phyloP scores from a whole-genome alignment of 129 eudicot species.

The Escallonia herrerae region DNA sequence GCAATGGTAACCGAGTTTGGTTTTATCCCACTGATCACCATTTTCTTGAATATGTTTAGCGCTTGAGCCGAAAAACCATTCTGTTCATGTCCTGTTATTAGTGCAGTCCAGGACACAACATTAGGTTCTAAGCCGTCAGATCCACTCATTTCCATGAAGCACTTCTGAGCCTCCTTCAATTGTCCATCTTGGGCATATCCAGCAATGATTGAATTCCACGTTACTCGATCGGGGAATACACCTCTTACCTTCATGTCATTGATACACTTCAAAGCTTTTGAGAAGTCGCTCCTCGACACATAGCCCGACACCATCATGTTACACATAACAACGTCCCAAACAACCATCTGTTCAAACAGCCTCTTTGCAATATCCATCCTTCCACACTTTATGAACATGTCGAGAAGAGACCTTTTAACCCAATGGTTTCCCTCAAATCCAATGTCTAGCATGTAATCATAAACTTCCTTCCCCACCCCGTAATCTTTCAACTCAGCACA shows the following conservation, averaged over 20 bases:
- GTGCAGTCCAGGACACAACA: slow-evolving; percentile 49
- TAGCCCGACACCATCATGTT: slow-evolving; percentile 44
- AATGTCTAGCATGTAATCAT: slow-evolving; percentile 41
- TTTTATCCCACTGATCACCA: slow-evolving; percentile 24
- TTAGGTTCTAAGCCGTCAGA: slow-evolving; percentile 29
- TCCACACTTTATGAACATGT: slow-evolving; percentile 51
- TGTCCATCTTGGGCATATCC: slow-evolving; percentile 38
- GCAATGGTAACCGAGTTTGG: slow-evolving; percentile 42
- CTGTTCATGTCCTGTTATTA: slow-evolving; percentile 34
- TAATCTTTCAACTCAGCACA: slow-evolving; percentile 41
- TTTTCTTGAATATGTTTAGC: slow-evolving; percentile 28
- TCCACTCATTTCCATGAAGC: slow-evolving; percentile 21
- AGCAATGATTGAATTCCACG: slow-evolving; percentile 37
- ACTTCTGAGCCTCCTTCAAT: slow-evolving; percentile 33
- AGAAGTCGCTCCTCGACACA: slow-evolving; percentile 27
- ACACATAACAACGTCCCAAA: slow-evolving; percentile 39
- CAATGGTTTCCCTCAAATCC: slow-evolving; percentile 42
- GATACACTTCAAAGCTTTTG: slow-evolving; percentile 32
- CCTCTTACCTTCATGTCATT: slow-evolving; percentile 28
- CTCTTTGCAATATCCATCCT: slow-evolving; percentile 37
- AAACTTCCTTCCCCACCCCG: slow-evolving; percentile 30
- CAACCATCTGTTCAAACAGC: slow-evolving; percentile 26
- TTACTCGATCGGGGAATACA: slow-evolving; percentile 33
- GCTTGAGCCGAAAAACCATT: slow-evolving; percentile 27
- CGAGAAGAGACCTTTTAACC: slow-evolving; percentile 34